phyloP scores from a whole-genome alignment of 2,329 filamentous ascomycete species.

The Neocucurbitaria cava region DNA sequence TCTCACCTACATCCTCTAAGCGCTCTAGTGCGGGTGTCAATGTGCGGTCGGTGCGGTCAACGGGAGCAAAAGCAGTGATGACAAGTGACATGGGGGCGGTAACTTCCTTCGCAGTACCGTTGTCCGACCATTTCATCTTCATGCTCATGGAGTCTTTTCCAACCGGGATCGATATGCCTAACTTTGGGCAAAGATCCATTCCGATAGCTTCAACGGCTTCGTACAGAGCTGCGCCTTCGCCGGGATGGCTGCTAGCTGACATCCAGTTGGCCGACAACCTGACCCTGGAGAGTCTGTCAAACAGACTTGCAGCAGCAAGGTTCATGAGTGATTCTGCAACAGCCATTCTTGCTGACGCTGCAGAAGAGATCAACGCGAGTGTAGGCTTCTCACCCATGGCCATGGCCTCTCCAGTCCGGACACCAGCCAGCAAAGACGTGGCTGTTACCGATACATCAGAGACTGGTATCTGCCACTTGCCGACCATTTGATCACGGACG shows the following conservation, averaged over 20 bases:
- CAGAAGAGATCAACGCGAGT: constrained; percentile 86
- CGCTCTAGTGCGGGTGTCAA: constrained; percentile 92
- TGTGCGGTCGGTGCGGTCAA: constrained; percentile 81
- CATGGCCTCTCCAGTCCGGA: constrained; percentile 92
- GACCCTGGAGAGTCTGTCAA: constrained; percentile 77
- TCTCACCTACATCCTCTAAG: constrained; percentile 86
- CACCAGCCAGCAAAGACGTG: constrained; percentile 75
- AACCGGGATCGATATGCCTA: constrained; percentile 94
- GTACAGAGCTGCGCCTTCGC: constrained; percentile 90
- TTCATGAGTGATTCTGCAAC: constrained; percentile 95
- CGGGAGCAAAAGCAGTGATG: constrained; percentile 87
- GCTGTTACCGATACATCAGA: constrained; percentile 93
- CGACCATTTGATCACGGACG: constrained; percentile 92
- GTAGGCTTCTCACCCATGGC: constrained; percentile 93
- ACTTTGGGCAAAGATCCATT: constrained; percentile 85
- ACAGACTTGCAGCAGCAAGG: constrained; percentile 78
- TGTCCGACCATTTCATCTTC: constrained; percentile 87
- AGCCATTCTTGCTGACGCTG: constrained; percentile 93
- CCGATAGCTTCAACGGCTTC: constrained; percentile 93
- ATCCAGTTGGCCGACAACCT: constrained; percentile 98
- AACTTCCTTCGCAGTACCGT: constrained; percentile 77
- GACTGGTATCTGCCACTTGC: constrained; percentile 93
- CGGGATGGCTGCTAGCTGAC: constrained; percentile 92
- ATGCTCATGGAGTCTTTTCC: constrained; percentile 99
- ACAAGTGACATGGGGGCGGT: constrained; percentile 91